Base-by-base conservation (phyloP, 129 eudicot species). In the Arctium minus region DNA sequence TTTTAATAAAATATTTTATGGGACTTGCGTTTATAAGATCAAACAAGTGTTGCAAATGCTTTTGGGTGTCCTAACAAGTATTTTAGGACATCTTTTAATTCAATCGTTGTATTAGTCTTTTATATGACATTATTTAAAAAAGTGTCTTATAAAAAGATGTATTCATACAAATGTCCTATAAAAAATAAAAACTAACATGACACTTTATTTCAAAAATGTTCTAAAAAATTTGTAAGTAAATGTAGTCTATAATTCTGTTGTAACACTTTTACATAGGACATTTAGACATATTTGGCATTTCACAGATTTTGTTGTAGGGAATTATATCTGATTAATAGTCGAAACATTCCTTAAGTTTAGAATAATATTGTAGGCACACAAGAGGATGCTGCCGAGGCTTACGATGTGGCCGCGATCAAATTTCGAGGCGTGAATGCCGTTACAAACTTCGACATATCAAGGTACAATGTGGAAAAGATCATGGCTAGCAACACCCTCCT, bases 331-430 rank as follows among this genome's bases (percentile, higher is more conserved):
- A 32, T 18, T 67, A 65, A 30, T 40, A 33, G 68, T 38, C 31
- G 13, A 3, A 56, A 60, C 1, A 7, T 13, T 62, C 27, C 6
- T 32, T 4, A 71, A 73, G 5, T 68, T 18, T 39, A 15, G 1
- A 7, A 13, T 15, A 72, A 48, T 31, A 74, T 74, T 77, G 39
- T 81, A 92, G 98, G 97, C 85, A 94, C 98, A n/a, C 98, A 92
- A 83, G 98, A 94, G 86, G 98, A 94, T 84, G 98, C 98, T 12
- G 98, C 98, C 0, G 98, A 94, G 86, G 98, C 98, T 9, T 94
- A 92, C 68, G 98, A 94, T 60, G 89, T 94, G 36, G 98, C 98
- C 1, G 97, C 98, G 3, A 94, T 92, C n/a, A 94, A 94, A 67
- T 94, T 94, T 30, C 91, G 98, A 15, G 98, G 97, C 2, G 74